These are phyloP conservation scores for Calonectria pseudoturangicola DNA, from an alignment of 2,329 filamentous ascomycete species.

Conservation along the genomic window DNA sequence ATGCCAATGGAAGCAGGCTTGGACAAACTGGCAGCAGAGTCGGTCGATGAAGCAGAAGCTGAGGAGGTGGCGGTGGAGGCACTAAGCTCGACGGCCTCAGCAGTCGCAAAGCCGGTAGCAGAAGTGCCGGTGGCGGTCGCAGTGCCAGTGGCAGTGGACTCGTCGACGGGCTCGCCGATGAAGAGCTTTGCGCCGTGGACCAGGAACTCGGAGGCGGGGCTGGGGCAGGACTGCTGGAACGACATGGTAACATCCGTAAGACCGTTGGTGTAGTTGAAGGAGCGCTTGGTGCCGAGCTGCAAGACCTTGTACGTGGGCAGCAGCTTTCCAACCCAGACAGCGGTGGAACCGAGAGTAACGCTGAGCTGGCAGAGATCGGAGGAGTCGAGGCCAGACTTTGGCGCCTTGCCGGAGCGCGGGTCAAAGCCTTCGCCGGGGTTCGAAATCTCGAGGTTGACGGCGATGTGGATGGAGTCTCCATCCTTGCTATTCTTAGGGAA, in stretches of 20 bases:
- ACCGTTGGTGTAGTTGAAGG: conserved; percentile 15
- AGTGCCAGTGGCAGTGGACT: not conserved
- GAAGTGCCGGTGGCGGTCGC: not conserved
- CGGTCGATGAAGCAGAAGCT: not conserved
- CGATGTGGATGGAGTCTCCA: conserved; percentile 29
- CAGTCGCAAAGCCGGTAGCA: not conserved
- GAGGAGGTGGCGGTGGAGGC: not conserved
- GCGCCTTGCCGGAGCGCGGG: conserved; percentile 28
- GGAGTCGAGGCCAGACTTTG: conserved; percentile 11
- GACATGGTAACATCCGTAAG: not conserved
- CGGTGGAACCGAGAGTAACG: conserved; percentile 14
- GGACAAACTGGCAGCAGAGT: not conserved
- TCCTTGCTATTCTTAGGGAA: conserved; percentile 18
- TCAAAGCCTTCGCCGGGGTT: conserved; percentile 23
- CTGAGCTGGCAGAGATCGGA: conserved; percentile 15
- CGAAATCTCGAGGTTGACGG: conserved; percentile 25
- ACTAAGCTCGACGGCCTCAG: conserved; percentile 5
- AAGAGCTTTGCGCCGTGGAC: conserved; percentile 18
- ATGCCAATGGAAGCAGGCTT: conserved; percentile 6
- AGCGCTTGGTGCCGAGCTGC: conserved; percentile 13
- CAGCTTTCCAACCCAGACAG: conserved; percentile 26
- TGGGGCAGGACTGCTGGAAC: conserved; percentile 22
- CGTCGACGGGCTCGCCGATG: conserved; percentile 10
- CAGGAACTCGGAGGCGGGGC: conserved; percentile 19
- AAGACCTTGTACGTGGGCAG: conserved; percentile 24